Evolutionary conservation across 2,329 filamentous ascomycete genomes (phyloP).

Genomic region (Fusarium tuaranense): DNA sequence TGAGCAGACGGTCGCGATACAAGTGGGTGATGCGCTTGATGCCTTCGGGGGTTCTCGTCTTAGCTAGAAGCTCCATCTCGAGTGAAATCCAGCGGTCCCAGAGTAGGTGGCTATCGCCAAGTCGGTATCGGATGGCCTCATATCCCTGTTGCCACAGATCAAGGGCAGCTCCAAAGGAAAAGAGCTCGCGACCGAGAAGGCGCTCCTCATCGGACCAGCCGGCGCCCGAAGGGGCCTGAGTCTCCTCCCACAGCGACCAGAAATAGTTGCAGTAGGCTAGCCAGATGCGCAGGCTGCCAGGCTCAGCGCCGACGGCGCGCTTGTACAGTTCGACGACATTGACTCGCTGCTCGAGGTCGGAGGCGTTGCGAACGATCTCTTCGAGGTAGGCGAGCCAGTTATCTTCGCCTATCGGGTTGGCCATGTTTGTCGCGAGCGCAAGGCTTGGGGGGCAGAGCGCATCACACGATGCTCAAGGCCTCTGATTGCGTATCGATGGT

Average conservation of each 20-base stretch:
- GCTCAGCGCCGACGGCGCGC: constrained; percentile 76
- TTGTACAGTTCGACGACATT: constrained; percentile 79
- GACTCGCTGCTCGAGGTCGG: constrained; percentile 74
- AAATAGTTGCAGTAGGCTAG: constrained; percentile 83
- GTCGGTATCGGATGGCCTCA: constrained; percentile 77
- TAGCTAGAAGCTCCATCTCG: constrained; percentile 74
- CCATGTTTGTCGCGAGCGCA: constrained; percentile 53
- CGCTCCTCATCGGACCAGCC: constrained; percentile 76
- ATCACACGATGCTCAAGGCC: constrained; percentile 37
- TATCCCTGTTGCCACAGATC: constrained; percentile 79
- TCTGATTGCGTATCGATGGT: not conserved
- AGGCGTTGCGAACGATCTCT: constrained; percentile 72
- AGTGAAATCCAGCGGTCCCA: constrained; percentile 85
- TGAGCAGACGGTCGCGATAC: constrained; percentile 76
- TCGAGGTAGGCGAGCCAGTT: constrained; percentile 83
- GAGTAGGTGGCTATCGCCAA: constrained; percentile 81
- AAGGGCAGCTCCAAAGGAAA: constrained; percentile 74
- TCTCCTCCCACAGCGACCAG: constrained; percentile 75
- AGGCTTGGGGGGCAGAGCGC: constrained; percentile 31
- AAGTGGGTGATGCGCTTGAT: constrained; percentile 75
- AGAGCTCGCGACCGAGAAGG: constrained; percentile 76
- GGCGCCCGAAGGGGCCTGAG: constrained; percentile 64
- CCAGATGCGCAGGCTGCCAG: constrained; percentile 80
- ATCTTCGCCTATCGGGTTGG: constrained; percentile 77
- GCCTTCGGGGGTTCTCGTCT: constrained; percentile 65